Percentiles rank a stretch among this genome's conserved stretches.
phyloP scores from a whole-genome alignment of 176 grass and related monocot genomes.

The Aegilops longissima region DNA sequence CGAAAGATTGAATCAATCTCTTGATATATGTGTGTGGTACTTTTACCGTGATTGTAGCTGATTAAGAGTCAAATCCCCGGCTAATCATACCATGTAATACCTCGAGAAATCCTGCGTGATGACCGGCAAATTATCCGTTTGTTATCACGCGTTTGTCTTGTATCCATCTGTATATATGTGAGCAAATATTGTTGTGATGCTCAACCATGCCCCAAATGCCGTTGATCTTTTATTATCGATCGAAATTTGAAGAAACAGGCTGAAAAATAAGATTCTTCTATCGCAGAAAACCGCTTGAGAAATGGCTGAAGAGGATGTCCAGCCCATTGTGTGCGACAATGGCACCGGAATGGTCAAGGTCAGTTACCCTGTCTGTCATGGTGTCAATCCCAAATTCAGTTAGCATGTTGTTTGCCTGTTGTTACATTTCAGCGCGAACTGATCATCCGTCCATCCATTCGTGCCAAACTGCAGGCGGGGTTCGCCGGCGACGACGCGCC shows the following conservation, averaged over 20 bases:
- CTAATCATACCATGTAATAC: neutral
- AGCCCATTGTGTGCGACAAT: slow-evolving; percentile 87
- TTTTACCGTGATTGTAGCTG: neutral
- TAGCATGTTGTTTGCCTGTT: neutral
- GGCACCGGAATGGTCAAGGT: slow-evolving; percentile 97
- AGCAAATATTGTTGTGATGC: neutral
- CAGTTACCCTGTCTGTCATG: neutral
- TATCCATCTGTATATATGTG: neutral
- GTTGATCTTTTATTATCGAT: neutral
- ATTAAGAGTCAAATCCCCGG: neutral
- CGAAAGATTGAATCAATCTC: neutral
- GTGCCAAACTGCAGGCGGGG: slow-evolving; percentile 54
- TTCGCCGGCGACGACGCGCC: slow-evolving; percentile 93
- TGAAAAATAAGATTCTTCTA: neutral
- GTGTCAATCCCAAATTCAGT: neutral
- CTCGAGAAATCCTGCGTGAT: neutral
- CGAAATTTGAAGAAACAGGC: neutral
- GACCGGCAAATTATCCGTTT: neutral
- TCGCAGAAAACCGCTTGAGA: slow-evolving; percentile 10
- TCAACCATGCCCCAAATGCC: neutral
- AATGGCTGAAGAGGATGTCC: slow-evolving; percentile 89
- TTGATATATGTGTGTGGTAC: no score
- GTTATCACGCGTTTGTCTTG: neutral
- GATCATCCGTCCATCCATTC: neutral
- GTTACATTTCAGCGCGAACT: neutral